Base-by-base conservation (phyloP, 2,329 filamentous ascomycete genomes). In the Pyrenophora seminiperda region DNA sequence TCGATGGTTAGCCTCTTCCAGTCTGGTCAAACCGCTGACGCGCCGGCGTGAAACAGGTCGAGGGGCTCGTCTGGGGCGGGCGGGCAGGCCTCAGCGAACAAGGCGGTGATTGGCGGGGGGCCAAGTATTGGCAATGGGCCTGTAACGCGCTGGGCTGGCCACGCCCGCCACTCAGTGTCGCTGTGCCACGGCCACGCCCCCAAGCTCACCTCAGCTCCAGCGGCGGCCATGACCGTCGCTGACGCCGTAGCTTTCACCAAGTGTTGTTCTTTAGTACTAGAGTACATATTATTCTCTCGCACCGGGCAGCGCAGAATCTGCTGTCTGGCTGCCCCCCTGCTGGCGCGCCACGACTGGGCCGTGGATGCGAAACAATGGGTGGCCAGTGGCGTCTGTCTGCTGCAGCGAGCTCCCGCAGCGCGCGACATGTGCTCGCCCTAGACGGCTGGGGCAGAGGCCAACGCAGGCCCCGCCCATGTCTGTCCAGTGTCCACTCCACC, bases 81-180 rank as follows among this genome's bases (percentile, higher is more conserved):
- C 38, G 39, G 45, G 40, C 50, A 62, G 61, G 40, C 58, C 31
- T 56, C 49, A 50, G 56, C 42, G 42, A 33, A 43, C 32, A n/a
- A 15, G 27, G 11, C 20, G 24, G 36, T 59, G 58, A 68, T 69
- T 69, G 67, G 67, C 17, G 14, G 40, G 33, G 15, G 41, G 34
- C 33, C 31, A 41, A 53, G 55, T 67, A 69, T 68, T 68, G 66
- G 63, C 64, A 66, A 64, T 61, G 54, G 62, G 54, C 44, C 47
- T 56, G 60, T 55, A 62, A 54, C 55, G 48, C 53, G 48, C 48
- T 50, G 53, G 24, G 9, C 24, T 11, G 24, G 4, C 10, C 52
- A 50, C 34, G 32, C 32, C 11, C 33, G 30, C 20, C 19, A 38
- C 38, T 4, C 4, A 17, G 18, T 13, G 17, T 30, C 33, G 31